These are phyloP conservation scores for Penstemon davidsonii DNA, from an alignment of 257 asterid species.

Conservation along the genomic window DNA sequence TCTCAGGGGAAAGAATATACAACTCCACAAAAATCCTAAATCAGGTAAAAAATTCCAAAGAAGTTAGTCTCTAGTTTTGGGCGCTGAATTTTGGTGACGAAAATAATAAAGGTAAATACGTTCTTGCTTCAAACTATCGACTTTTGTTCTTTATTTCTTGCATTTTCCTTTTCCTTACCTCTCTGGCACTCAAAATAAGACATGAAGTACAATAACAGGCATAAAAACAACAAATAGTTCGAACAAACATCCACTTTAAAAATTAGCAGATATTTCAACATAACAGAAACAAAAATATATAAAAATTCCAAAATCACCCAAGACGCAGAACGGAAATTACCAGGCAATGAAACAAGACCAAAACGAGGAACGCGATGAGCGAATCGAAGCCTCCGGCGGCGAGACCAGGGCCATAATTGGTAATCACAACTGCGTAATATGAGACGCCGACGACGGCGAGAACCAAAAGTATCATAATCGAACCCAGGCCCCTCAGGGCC, in stretches of 20 bases:
- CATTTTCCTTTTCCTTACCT: too few species aligned
- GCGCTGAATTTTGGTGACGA: too few species aligned
- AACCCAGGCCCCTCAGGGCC: slow-evolving; percentile 88
- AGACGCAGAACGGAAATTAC: slow-evolving; percentile 41
- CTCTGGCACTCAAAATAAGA: too few species aligned
- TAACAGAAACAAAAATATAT: slow-evolving; percentile 1
- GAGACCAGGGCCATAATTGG: slow-evolving; percentile 82
- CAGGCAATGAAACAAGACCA: slow-evolving; percentile 78
- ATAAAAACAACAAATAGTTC: neutral
- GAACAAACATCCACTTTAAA: slow-evolving; percentile 20
- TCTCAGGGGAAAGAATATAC: slow-evolving; percentile 7
- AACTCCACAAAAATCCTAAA: slow-evolving; percentile 20
- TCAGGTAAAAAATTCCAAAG: neutral
- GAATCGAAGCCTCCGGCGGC: slow-evolving; percentile 71
- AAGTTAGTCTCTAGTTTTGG: neutral
- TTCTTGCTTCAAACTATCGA: too few species aligned
- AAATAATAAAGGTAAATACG: too few species aligned
- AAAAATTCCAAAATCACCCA: slow-evolving; percentile 9
- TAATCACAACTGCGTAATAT: slow-evolving; percentile 85
- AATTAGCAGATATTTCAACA: slow-evolving; percentile 16
- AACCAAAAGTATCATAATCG: slow-evolving; percentile 93
- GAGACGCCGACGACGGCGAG: slow-evolving; percentile 92
- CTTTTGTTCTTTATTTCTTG: too few species aligned
- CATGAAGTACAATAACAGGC: too few species aligned
- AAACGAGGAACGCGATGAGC: slow-evolving; percentile 56